Conservation (phyloP, 441 rosid species). For the Pelargonium cotyledonis region DNA sequence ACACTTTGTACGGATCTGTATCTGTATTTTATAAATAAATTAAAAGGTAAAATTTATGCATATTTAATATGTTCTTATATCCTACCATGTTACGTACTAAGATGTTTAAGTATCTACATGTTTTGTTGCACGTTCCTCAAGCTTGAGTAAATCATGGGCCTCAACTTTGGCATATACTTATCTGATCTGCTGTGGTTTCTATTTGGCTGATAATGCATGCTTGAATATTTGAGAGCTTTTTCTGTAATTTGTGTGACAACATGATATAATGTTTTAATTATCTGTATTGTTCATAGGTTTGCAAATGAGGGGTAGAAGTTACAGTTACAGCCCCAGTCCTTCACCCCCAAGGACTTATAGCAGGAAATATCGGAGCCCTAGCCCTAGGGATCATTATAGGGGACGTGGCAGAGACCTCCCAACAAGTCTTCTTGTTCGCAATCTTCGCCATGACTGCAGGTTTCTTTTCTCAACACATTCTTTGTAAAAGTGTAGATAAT, state of each 20-base stretch:
- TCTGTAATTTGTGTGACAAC: not conserved
- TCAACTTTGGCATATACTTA: not conserved
- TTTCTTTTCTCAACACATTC: conserved; percentile 14
- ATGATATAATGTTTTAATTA: not conserved
- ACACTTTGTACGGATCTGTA: not conserved
- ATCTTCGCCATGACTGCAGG: conserved; percentile 81
- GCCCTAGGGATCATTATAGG: conserved; percentile 50
- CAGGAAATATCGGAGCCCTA: conserved; percentile 59
- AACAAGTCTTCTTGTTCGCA: conserved; percentile 86
- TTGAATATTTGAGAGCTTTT: not conserved
- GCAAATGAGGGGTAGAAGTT: conserved; percentile 67
- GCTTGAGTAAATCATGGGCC: not conserved
- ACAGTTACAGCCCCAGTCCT: conserved; percentile 56
- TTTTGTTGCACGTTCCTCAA: not conserved
- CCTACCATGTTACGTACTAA: too few relatives aligned
- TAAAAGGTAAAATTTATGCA: too few relatives aligned
- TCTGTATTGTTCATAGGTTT: conserved; percentile 2
- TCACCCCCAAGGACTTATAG: conserved; percentile 65
- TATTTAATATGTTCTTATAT: not conserved
- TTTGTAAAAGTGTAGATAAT: not conserved
- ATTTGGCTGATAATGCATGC: not conserved
- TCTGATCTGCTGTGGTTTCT: too few relatives aligned
- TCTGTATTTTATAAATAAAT: not conserved
- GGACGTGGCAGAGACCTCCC: conserved; percentile 57
- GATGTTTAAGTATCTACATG: not conserved